These are phyloP conservation scores for Lepidium didymum DNA, from an alignment of 345 rosid species.

Conservation along the genomic window DNA sequence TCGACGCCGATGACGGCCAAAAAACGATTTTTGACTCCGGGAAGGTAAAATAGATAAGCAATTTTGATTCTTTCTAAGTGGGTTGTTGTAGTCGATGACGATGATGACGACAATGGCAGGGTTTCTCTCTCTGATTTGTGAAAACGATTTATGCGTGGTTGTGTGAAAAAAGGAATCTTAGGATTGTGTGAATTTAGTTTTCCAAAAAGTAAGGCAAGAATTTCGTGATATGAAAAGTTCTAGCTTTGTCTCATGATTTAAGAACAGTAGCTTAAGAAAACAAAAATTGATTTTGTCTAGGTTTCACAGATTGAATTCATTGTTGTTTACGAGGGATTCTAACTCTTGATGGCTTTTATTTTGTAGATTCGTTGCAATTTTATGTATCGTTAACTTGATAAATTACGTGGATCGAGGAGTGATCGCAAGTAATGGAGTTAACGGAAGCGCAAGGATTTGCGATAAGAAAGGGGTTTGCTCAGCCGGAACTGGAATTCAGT, in stretches of 20 bases:
- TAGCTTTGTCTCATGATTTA: neutral
- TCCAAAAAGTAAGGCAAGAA: neutral
- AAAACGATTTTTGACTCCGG: constrained; percentile 40
- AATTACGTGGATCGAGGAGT: constrained; percentile 95
- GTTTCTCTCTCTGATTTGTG: neutral
- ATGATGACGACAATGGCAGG: neutral
- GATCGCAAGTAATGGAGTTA: constrained; percentile 92
- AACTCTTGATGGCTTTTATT: neutral
- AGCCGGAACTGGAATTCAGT: constrained; percentile 88
- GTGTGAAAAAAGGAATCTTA: neutral
- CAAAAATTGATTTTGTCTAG: neutral
- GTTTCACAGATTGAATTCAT: neutral
- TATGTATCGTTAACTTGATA: constrained; percentile 74
- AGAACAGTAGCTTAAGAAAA: neutral
- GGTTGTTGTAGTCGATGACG: neutral
- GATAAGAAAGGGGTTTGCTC: constrained; percentile 52
- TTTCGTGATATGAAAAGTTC: neutral
- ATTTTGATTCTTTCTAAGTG: neutral
- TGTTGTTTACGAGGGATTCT: neutral
- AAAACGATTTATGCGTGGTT: neutral
- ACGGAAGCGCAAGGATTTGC: constrained; percentile 65
- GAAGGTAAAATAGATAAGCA: constrained; percentile 27
- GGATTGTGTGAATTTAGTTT: neutral
- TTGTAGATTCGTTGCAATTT: constrained; percentile 66
- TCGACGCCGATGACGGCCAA: neutral